A percentile compares a stretch with the other conserved stretches of the same genome.
phyloP scores from a whole-genome alignment of 768 basidiomycete species.

The Mycena kentingensis region DNA sequence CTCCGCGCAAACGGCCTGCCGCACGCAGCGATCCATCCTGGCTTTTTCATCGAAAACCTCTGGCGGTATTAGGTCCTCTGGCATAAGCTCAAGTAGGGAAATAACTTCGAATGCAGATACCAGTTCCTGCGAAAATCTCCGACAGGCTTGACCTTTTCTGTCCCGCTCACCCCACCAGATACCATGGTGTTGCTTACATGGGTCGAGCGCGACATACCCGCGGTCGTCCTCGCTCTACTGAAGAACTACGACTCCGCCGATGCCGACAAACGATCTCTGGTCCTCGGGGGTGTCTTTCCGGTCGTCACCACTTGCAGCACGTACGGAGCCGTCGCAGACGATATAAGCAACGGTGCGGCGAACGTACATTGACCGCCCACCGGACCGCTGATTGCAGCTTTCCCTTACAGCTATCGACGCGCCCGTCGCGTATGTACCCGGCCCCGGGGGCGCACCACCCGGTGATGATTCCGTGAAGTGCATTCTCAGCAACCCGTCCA shows the following conservation, averaged over 20 bases:
- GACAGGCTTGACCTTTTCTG: neutral
- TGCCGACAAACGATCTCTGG: neutral
- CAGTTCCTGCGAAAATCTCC: neutral
- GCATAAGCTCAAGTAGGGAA: neutral
- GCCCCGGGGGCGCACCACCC: too few species aligned
- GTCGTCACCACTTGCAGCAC: neutral
- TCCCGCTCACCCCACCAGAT: neutral
- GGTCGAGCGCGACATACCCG: neutral
- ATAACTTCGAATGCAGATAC: neutral
- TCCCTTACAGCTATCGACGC: neutral
- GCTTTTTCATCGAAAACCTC: neutral
- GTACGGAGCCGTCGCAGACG: neutral
- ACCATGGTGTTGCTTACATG: neutral
- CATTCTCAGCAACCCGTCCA: too few species aligned
- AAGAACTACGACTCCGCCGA: neutral
- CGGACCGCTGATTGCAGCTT: neutral
- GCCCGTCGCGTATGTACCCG: neutral
- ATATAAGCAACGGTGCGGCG: neutral
- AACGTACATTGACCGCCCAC: neutral
- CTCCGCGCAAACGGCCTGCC: neutral
- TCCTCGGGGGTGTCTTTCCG: neutral
- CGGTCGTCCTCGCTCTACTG: neutral
- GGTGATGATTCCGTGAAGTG: too few species aligned
- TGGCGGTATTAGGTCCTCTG: neutral
- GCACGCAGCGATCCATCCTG: neutral